A percentile compares a stretch with the other conserved stretches of the same genome.
Conservation (phyloP, 345 rosid genomes). For the Hevea brasiliensis region DNA sequence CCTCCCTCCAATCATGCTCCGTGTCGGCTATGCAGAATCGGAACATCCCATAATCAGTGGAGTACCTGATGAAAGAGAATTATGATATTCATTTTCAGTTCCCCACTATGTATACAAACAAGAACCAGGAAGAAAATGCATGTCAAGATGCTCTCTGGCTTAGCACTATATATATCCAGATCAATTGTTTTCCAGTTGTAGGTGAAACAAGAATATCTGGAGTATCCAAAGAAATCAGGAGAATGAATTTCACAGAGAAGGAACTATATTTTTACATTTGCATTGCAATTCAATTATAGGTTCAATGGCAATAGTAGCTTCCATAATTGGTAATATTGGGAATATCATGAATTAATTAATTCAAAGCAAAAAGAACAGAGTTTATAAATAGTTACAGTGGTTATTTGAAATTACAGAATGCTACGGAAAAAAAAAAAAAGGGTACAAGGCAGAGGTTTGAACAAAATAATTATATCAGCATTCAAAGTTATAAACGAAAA, state of each 20-base stretch:
- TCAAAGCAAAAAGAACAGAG: too few species aligned
- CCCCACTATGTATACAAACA: neutral
- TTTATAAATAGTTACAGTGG: too few species aligned
- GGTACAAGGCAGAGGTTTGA: too few species aligned
- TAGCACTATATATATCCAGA: neutral
- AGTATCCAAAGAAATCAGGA: neutral
- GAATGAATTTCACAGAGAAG: neutral
- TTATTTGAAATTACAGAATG: too few species aligned
- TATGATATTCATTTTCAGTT: neutral
- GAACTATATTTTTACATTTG: too few species aligned
- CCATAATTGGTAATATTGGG: neutral
- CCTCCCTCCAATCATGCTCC: conserved; percentile 79
- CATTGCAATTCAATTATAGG: neutral
- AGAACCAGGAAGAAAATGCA: neutral
- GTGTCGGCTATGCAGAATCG: conserved; percentile 71
- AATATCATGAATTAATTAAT: too few species aligned
- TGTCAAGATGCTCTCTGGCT: neutral
- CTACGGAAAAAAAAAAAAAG: too few species aligned
- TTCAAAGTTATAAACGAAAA: neutral
- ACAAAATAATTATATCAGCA: neutral
- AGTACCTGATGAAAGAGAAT: conserved; percentile 42
- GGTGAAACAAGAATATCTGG: neutral
- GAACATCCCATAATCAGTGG: conserved; percentile 78
- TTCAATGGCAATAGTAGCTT: neutral
- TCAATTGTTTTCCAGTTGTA: neutral